Evolutionary conservation across 2,329 filamentous ascomycete genomes (phyloP).

Genomic region (Colletotrichum phormii): DNA sequence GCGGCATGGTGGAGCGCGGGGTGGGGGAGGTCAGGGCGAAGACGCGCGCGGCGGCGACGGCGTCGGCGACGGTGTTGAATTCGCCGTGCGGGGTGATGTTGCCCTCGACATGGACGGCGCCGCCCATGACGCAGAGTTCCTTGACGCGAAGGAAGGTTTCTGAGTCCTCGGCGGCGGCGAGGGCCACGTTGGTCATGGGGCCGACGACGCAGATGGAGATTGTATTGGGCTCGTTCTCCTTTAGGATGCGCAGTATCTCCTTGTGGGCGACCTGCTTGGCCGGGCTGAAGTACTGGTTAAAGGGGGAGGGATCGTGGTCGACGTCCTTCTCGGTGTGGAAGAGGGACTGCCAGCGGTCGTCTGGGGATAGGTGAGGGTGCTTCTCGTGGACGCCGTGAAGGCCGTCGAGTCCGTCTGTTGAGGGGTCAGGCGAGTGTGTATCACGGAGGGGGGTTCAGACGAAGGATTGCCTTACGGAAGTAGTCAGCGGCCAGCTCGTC

Average conservation of each 20-base stretch:
- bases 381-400: slow-evolving; percentile 80
- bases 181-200: slow-evolving; percentile 91
- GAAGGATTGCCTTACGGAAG: slow-evolving; percentile 74
- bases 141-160: slow-evolving; percentile 90
- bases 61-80: slow-evolving; percentile 95
- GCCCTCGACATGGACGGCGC: slow-evolving; percentile 80
- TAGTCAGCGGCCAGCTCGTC: slow-evolving; percentile 84
- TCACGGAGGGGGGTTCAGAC: not conserved
- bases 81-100: slow-evolving; percentile 90
- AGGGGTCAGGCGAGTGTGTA: slow-evolving; percentile 16
- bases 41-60: slow-evolving; percentile 79
- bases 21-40: slow-evolving; percentile 80
- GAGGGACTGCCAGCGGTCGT: slow-evolving; percentile 78
- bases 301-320: slow-evolving; percentile 47
- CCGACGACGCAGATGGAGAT: slow-evolving; percentile 93
- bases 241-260: slow-evolving; percentile 89
- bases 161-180: slow-evolving; percentile 88
- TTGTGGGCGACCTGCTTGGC: slow-evolving; percentile 80
- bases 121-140: slow-evolving; percentile 96
- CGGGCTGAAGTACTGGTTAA: slow-evolving; percentile 76
- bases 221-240: slow-evolving; percentile 83
- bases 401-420: slow-evolving; percentile 78
- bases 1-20: slow-evolving; percentile 85
- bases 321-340: slow-evolving; percentile 61
- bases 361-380: slow-evolving; percentile 79